These are phyloP conservation scores for Xylaria sp. DNA, from an alignment of 2,329 filamentous ascomycete genomes.

Conservation along the genomic window DNA sequence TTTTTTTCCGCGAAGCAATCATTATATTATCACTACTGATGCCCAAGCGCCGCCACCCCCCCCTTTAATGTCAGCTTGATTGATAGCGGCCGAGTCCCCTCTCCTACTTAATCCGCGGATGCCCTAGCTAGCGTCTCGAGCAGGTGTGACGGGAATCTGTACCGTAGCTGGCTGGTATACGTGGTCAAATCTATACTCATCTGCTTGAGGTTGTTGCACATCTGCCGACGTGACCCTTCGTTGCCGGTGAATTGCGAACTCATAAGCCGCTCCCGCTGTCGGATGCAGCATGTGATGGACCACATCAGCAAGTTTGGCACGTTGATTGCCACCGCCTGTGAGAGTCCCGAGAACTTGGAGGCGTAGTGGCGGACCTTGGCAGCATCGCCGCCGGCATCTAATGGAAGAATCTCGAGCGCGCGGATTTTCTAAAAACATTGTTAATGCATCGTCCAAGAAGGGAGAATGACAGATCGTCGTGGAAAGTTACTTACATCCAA, in stretches of 20 bases:
- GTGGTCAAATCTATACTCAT: conserved; percentile 92
- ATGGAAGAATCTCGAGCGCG: conserved; percentile 80
- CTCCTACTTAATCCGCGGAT: conserved; percentile 66
- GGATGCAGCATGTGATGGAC: conserved; percentile 87
- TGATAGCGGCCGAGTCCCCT: background rate
- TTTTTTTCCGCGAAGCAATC: background rate
- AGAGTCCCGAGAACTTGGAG: conserved; percentile 80
- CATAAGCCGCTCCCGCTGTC: conserved; percentile 77
- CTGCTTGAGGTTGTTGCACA: conserved; percentile 78
- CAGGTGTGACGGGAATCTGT: conserved; percentile 85
- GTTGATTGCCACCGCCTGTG: conserved; percentile 85
- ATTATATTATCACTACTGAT: conserved; percentile 20
- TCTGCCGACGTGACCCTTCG: conserved; percentile 69
- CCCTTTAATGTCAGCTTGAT: background rate
- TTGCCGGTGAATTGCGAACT: conserved; percentile 80
- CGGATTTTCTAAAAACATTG: conserved; percentile 72
- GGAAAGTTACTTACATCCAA: conserved; percentile 65
- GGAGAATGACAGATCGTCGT: background rate
- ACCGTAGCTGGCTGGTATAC: conserved; percentile 92
- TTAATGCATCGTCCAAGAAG: conserved; percentile 25
- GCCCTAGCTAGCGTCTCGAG: conserved; percentile 90
- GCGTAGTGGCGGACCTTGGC: conserved; percentile 82
- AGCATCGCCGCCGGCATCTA: conserved; percentile 79
- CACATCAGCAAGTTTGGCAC: conserved; percentile 93
- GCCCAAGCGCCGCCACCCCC: background rate